Percentiles rank a stretch among this genome's conserved stretches.
These are phyloP conservation scores for Gelatoporia subvermispora DNA, from an alignment of 768 basidiomycete species.

Conservation along the genomic window DNA sequence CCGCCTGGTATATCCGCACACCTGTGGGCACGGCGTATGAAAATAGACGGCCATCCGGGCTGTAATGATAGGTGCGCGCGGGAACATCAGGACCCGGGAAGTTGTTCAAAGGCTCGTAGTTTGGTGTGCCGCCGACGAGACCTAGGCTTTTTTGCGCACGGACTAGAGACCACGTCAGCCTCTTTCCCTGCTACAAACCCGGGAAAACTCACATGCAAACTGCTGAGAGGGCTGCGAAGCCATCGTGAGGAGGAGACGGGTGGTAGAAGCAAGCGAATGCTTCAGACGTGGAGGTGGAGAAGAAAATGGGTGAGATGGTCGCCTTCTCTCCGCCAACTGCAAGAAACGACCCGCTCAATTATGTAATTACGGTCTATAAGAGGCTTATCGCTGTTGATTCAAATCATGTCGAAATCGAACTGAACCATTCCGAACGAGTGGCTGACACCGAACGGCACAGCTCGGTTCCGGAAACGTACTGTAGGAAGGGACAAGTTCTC, in stretches of 20 bases:
- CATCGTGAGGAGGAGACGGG: conserved; percentile 39
- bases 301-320: no score
- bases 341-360: background rate
- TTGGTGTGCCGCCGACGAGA: conserved; percentile 77
- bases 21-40: conserved; percentile 80
- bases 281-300: conserved; percentile 35
- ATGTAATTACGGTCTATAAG: background rate
- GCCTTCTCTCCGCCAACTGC: no score
- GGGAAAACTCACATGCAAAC: conserved; percentile 69
- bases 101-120: conserved; percentile 59
- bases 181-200: conserved; percentile 3
- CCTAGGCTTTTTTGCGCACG: conserved; percentile 94
- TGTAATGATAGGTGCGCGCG: conserved; percentile 76
- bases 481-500: no score
- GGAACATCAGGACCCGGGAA: conserved; percentile 66
- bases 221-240: conserved; percentile 74
- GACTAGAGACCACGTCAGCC: conserved; percentile 41
- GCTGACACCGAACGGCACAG: no score
- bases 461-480: no score
- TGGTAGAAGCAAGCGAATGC: conserved; percentile 79
- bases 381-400: no score
- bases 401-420: no score
- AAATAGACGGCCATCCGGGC: conserved; percentile 80
- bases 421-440: no score
- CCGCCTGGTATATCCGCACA: conserved; percentile 73